phyloP scores from a whole-genome alignment of 2,329 filamentous ascomycete species.

The Colletotrichum gloeosporioides region DNA sequence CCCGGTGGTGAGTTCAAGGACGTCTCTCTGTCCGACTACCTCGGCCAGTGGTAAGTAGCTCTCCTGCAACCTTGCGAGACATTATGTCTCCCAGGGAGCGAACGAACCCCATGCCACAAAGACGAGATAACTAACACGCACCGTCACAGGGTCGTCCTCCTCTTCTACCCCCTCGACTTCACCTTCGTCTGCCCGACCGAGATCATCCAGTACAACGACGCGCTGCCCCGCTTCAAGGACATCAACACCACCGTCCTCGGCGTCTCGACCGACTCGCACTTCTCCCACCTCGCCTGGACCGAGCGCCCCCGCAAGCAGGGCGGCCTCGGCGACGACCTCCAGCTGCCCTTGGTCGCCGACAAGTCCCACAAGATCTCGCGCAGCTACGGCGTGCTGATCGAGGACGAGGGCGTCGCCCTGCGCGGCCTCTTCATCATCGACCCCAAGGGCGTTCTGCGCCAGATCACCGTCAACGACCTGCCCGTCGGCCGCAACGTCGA shows the following conservation, averaged over 20 bases:
- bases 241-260: constrained; percentile 66
- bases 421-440: constrained; percentile 72
- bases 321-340: constrained; percentile 63
- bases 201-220: constrained; percentile 69
- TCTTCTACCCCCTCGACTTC: constrained; percentile 73
- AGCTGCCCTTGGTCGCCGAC: constrained; percentile 67
- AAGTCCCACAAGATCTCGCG: constrained; percentile 65
- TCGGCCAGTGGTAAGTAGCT: constrained; percentile 49
- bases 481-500: constrained; percentile 69
- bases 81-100: neutral
- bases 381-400: constrained; percentile 68
- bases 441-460: constrained; percentile 63
- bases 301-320: constrained; percentile 63
- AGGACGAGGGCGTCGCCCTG: constrained; percentile 68
- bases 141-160: constrained; percentile 61
- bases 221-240: constrained; percentile 62
- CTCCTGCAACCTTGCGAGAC: neutral
- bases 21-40: constrained; percentile 48
- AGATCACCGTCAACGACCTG: constrained; percentile 71
- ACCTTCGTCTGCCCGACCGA: constrained; percentile 72
- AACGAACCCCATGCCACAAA: neutral
- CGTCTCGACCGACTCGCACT: constrained; percentile 67
- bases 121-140: neutral
- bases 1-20: constrained; percentile 54
- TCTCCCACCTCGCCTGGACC: constrained; percentile 62